Conservation (phyloP, 2,329 filamentous ascomycete species). For the Didymella sp. region DNA sequence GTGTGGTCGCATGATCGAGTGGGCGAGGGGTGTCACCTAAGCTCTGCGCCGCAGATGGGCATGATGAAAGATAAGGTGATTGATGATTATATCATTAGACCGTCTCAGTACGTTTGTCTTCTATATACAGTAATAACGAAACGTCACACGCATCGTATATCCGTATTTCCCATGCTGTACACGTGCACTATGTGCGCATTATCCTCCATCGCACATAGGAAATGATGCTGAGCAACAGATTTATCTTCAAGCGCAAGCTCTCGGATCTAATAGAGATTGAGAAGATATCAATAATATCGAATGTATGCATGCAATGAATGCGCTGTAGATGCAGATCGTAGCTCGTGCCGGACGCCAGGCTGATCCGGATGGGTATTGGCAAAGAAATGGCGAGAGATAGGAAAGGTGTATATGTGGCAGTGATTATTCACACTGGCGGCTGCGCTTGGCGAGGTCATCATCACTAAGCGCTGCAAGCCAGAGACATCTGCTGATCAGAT, state of each 20-base stretch:
- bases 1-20: background rate
- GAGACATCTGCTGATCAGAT: constrained; percentile 79
- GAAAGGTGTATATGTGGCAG: constrained; percentile 13
- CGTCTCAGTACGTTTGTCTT: constrained; percentile 7
- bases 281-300: constrained; percentile 10
- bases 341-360: constrained; percentile 32
- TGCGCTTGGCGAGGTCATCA: constrained; percentile 66
- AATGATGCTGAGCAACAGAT: constrained; percentile 10
- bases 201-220: background rate
- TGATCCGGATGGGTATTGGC: constrained; percentile 30
- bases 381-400: constrained; percentile 24
- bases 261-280: constrained; percentile 34
- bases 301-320: constrained; percentile 26
- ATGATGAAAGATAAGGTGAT: background rate
- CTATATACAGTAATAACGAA: constrained; percentile 8
- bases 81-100: constrained; percentile 13
- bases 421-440: constrained; percentile 40
- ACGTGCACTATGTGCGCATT: constrained; percentile 1
- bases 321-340: constrained; percentile 32
- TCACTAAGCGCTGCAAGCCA: constrained; percentile 82
- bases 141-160: constrained; percentile 8
- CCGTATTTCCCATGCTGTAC: background rate
- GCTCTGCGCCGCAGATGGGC: background rate
- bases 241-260: constrained; percentile 37
- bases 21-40: background rate